Base-by-base conservation (phyloP, 2,329 filamentous ascomycete genomes). In the Aspergillus nomiae region DNA sequence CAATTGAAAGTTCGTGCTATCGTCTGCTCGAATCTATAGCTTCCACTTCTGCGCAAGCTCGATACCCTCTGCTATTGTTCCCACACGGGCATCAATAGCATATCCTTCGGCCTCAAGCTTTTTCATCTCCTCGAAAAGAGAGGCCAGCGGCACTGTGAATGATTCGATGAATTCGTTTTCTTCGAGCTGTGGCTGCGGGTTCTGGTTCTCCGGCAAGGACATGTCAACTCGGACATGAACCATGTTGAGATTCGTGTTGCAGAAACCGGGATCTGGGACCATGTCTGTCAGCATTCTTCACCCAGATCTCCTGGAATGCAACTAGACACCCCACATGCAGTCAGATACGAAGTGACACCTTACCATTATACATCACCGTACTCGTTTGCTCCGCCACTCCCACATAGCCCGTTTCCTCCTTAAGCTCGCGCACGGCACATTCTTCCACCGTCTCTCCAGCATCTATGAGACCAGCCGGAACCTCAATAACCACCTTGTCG, bases 131-230 rank as follows among this genome's bases (percentile, higher is more conserved):
- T 83, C 83, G 80, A 89, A 92, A 45, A 94, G 76, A 16, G 84
- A 80, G 24, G 77, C 80, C 50, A 94, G 73, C 7, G 88, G 89
- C 9, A 92, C 83, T 10, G 85, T 86, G 71, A 94, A 94, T 38
- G 89, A 89, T 74, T 94, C 90, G 71, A 94, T 94, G 73, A 93
- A 94, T 78, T 94, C 91, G 66, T 88, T 89, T 30, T 93, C 91
- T 73, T 94, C 91, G 8, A 94, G 82, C 72, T 90, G 80, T 0
- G 91, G 88, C 74, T 88, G 83, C 1, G 87, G 87, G 59, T 90
- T 82, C 73, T 89, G 85, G 73, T 94, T 94, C 69, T 88, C 88
- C 0, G 89, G 85, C 1, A 87, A 80, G 5, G 80, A 83, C 83
- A 91, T 86, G 75, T 94, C 90, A 66, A 94, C 86, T 1, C 82